Base-by-base conservation (phyloP, 306 rosid genomes). In the Acacia confusa region DNA sequence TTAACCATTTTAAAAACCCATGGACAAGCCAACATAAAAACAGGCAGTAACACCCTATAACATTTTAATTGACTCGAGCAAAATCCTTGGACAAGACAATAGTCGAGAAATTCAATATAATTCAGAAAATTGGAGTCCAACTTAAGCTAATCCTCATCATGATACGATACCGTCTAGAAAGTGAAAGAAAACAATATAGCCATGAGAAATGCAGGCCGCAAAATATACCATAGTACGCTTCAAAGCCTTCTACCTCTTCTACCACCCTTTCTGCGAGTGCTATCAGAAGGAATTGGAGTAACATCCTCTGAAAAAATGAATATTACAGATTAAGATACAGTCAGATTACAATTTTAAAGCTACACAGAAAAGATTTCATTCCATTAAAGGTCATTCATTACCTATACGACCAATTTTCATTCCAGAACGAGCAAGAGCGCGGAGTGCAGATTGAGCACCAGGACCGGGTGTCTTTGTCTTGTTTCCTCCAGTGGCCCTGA, bases 401-500 rank as follows among this genome's bases (percentile, higher is more conserved):
- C 98, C 98, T 76, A 94, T 94, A n/a, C 98, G 95, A 7, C 98
- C 98, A 83, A 94, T 89, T 84, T 91, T 94, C 98, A 94, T 94
- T 76, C 98, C 97, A 53, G 97, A 92, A 28, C 98, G 94, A 84
- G 98, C 97, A 76, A 94, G 92, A 13, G 98, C 98, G 6, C 97
- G 91, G 7, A 94, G 97, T 32, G 98, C 98, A 80, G 97, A 91
- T 81, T 94, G 98, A 47, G 98, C 97, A 81, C 98, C 98, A 8
- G 98, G 98, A 50, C 98, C 98, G 1, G 98, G 98, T 5, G 98
- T 94, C 60, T 94, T 92, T 0, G 97, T 92, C 84, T 94, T 94
- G 89, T 94, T 94, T 5, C 98, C 98, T 24, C 98, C 98, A 2
- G 97, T 94, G 10, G 98, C 97, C 20, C 98, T 91, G 53, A 94